A percentile compares a stretch with the other conserved stretches of the same genome.
Evolutionary conservation across 495 filamentous ascomycete species (phyloP).

Genomic region (Neurospora terricola): DNA sequence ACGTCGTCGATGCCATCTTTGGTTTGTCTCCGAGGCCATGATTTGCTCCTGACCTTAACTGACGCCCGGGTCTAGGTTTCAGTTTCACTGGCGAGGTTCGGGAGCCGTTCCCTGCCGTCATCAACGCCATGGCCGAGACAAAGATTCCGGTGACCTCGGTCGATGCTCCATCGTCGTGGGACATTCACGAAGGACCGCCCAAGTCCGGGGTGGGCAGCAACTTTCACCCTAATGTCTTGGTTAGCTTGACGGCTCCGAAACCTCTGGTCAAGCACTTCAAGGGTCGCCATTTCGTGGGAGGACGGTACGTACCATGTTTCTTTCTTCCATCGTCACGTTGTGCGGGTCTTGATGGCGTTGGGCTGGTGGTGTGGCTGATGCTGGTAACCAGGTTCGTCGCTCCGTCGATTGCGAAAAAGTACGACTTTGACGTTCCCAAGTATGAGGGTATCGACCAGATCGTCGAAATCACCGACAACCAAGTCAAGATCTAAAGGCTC

Average conservation of each 20-base stretch:
- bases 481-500: constrained; percentile 38
- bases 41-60: neutral
- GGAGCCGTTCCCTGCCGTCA: constrained; percentile 77
- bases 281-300: constrained; percentile 84
- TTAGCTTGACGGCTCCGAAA: constrained; percentile 92
- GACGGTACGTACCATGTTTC: constrained; percentile 38
- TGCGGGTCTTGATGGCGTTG: neutral
- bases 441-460: constrained; percentile 89
- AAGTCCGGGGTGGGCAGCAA: constrained; percentile 63
- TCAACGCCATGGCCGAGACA: constrained; percentile 64
- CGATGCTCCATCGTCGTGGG: constrained; percentile 89
- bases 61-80: constrained; percentile 49
- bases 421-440: constrained; percentile 68
- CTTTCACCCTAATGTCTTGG: constrained; percentile 67
- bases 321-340: neutral
- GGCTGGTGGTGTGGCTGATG: constrained; percentile 9
- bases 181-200: constrained; percentile 80
- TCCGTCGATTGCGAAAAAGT: constrained; percentile 71
- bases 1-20: constrained; percentile 91
- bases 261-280: constrained; percentile 75
- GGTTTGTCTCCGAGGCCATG: constrained; percentile 36
- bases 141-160: constrained; percentile 72
- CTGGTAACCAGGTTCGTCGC: constrained; percentile 58
- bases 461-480: constrained; percentile 58
- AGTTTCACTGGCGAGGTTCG: constrained; percentile 87